Percentiles rank a stretch among this genome's conserved stretches.
These are phyloP conservation scores for Stenogyne calaminthoides DNA, from an alignment of 305 asterid species.

Conservation along the genomic window DNA sequence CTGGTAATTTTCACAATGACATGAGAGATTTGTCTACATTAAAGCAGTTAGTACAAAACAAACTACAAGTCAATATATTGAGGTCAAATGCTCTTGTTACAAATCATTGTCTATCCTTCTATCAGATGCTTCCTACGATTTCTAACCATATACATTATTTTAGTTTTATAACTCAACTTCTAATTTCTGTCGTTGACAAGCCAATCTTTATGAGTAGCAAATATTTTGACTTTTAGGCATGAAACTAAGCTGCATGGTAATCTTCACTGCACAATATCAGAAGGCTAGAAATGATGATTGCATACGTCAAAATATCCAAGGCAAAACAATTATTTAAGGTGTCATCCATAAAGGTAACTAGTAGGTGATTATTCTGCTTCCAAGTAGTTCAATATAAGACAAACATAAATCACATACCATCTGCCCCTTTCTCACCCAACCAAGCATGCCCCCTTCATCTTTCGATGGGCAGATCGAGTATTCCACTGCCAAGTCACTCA, in stretches of 20 bases:
- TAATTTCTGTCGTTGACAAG: neutral
- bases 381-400: slow-evolving; percentile 17
- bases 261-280: neutral
- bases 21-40: neutral
- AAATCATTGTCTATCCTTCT: neutral
- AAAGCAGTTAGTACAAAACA: no score
- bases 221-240: slow-evolving; percentile 2
- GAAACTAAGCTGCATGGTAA: neutral
- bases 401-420: slow-evolving; percentile 63
- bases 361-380: neutral
- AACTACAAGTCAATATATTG: slow-evolving; percentile 9
- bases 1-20: slow-evolving; percentile 38
- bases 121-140: neutral
- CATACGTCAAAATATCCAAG: slow-evolving; percentile 2
- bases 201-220: slow-evolving; percentile 1
- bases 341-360: slow-evolving; percentile 14
- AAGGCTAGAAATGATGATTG: neutral
- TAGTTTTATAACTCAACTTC: slow-evolving; percentile 6
- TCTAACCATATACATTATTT: neutral
- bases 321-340: slow-evolving; percentile 7
- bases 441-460: slow-evolving; percentile 98
- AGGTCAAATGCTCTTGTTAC: neutral
- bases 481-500: slow-evolving; percentile 88
- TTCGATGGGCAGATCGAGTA: slow-evolving; percentile 88
- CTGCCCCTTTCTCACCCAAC: slow-evolving; percentile 98